These are phyloP conservation scores for Zychaea mexicana DNA, from an alignment of 371 early-diverging fungal species.

Conservation along the genomic window DNA sequence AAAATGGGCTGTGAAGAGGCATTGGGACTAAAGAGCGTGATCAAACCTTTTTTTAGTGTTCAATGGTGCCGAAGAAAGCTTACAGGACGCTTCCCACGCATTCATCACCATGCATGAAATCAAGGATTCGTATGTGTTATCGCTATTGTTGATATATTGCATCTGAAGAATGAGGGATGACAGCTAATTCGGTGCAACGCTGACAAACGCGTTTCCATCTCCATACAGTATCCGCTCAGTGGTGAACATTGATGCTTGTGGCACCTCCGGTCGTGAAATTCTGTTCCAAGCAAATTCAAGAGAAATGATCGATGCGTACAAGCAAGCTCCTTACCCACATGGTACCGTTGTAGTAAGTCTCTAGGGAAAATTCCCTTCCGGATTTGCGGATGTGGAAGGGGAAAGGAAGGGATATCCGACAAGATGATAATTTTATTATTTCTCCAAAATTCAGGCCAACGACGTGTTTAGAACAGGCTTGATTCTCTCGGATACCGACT, in stretches of 20 bases:
- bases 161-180: too few species aligned
- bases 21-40: too few species aligned
- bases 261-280: constrained; percentile 71
- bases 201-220: neutral
- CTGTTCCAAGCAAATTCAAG: constrained; percentile 78
- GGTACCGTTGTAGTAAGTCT: constrained; percentile 67
- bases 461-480: constrained; percentile 78
- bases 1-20: too few species aligned
- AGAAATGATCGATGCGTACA: constrained; percentile 73
- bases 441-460: constrained; percentile 62
- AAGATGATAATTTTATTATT: neutral
- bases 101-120: constrained; percentile 70
- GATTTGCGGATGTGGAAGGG: neutral
- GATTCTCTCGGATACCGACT: constrained; percentile 78
- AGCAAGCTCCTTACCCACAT: constrained; percentile 70
- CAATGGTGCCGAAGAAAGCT: constrained; percentile 82
- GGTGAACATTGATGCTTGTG: constrained; percentile 78
- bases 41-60: constrained; percentile 50
- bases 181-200: too few species aligned
- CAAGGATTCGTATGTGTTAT: constrained; percentile 48
- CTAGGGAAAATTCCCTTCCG: too few species aligned
- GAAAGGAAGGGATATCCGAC: constrained; percentile 1
- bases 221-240: constrained; percentile 57
- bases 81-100: constrained; percentile 78
- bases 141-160: too few species aligned